Evolutionary conservation across 768 basidiomycete genomes (phyloP).

Genomic region (Dendrothele bispora): DNA sequence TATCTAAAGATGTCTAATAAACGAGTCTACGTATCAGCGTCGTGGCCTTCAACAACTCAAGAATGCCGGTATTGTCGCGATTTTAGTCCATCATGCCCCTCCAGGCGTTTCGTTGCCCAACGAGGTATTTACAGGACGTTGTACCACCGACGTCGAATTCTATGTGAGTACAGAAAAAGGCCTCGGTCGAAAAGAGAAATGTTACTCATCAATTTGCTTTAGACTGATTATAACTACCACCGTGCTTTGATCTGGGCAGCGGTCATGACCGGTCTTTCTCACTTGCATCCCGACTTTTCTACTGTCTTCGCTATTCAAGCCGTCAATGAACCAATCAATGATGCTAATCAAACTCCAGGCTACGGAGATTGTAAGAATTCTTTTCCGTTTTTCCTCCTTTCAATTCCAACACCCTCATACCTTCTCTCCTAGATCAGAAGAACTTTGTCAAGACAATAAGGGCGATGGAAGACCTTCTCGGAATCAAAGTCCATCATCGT

Average conservation of each 20-base stretch:
- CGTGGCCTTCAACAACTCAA: slow-evolving; percentile 61
- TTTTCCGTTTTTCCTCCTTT: not conserved
- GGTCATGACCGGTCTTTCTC: slow-evolving; percentile 73
- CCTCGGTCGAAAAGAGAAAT: no score
- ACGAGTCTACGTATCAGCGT: slow-evolving; percentile 39
- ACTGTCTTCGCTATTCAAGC: slow-evolving; percentile 74
- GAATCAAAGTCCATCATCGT: slow-evolving; percentile 46
- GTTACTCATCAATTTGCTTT: slow-evolving; percentile 2
- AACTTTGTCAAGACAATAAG: slow-evolving; percentile 71
- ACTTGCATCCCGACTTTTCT: slow-evolving; percentile 65
- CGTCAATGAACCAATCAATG: slow-evolving; percentile 76
- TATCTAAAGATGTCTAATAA: not conserved
- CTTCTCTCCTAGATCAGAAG: slow-evolving; percentile 51
- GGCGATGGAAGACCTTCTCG: slow-evolving; percentile 60
- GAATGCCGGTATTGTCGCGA: slow-evolving; percentile 61
- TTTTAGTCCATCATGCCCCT: slow-evolving; percentile 63
- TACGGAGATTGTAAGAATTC: slow-evolving; percentile 73
- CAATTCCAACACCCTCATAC: not conserved
- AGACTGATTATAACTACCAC: slow-evolving; percentile 73
- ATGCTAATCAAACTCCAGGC: slow-evolving; percentile 64
- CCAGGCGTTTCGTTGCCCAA: slow-evolving; percentile 64
- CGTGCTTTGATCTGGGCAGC: slow-evolving; percentile 81
- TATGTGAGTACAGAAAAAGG: slow-evolving; percentile 51
- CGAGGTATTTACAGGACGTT: slow-evolving; percentile 74
- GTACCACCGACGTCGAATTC: slow-evolving; percentile 68